phyloP scores from a whole-genome alignment of 2,329 filamentous ascomycete genomes.

The Pleoardoris graminearum region DNA sequence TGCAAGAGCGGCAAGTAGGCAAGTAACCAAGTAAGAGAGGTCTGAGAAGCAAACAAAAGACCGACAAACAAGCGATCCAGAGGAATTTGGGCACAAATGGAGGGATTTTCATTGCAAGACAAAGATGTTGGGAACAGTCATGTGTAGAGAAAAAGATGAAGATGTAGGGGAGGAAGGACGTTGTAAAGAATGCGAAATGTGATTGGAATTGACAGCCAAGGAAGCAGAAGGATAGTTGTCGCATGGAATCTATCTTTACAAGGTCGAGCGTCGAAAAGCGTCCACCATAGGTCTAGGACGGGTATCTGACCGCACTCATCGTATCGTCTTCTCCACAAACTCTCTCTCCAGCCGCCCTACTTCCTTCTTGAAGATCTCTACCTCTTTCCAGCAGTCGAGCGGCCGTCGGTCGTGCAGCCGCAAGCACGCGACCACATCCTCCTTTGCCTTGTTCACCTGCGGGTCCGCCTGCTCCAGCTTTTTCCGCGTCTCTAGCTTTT shows the following conservation, averaged over 20 bases:
- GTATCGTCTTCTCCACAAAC: constrained; percentile 82
- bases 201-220: not conserved
- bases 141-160: too few relatives aligned
- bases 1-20: not conserved
- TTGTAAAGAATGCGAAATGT: too few relatives aligned
- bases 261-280: constrained; percentile 1
- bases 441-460: constrained; percentile 72
- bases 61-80: not conserved
- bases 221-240: constrained; percentile 9
- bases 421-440: constrained; percentile 78
- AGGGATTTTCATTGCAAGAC: too few relatives aligned
- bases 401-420: constrained; percentile 82
- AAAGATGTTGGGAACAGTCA: too few relatives aligned
- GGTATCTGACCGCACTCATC: constrained; percentile 29
- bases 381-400: constrained; percentile 92
- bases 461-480: constrained; percentile 68
- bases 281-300: constrained; percentile 9
- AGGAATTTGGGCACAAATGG: too few relatives aligned
- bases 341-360: constrained; percentile 81
- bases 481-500: constrained; percentile 57
- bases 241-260: constrained; percentile 31
- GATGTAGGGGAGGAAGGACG: too few relatives aligned
- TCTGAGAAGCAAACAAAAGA: not conserved
- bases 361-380: constrained; percentile 86
- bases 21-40: too few relatives aligned